Evolutionary conservation across 768 basidiomycete species (phyloP), one percentile per base, ranked within the genome.

Genomic region (Mycena latifolia): DNA sequence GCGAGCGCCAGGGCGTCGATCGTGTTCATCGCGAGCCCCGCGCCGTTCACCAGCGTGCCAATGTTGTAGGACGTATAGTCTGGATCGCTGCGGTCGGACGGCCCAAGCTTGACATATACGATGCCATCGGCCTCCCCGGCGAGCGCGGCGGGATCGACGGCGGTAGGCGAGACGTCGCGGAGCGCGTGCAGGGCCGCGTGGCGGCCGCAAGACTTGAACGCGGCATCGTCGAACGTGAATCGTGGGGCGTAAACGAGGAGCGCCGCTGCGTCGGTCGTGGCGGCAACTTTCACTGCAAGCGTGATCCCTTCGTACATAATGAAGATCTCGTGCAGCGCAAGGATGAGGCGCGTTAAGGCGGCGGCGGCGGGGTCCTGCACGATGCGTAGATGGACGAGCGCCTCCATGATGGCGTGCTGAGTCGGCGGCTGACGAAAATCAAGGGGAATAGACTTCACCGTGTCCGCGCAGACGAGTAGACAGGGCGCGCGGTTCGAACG

Each of bases 1-100:
- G 63, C 10, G 51, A 91, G 78, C 65, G 90, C 86, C 48, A 93
- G 81, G 17, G 92, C 92, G 71, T 93, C 92, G 90, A 93, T 91
- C 62, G 92, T 93, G 28, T 92, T 92, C 92, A 93, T 92, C 55
- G 92, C 92, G 61, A 93, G 78, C 74, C 92, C 92, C 45, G 92
- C 92, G 71, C 92, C 92, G 72, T 93, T 93, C 68, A 93, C 92
- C 56, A 93, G 79, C 78, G 92, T 93, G 20, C 92, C 92, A 65
- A 93, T 87, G 47, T 64, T 52, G 59, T 62, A 50, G 29, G 28
- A 15, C 25, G 35, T 10, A 22, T n/a, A 51, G 2, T 55, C 47
- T 12, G 55, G 56, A 12, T 63, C 47, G 9, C 0, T 5, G 12
- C 2, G 24, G 43, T 59, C 57, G 31, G 33, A 7, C 14, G 52